phyloP scores from a whole-genome alignment of 169 alveolate genomes.

The Cryptosporidium andersoni region DNA sequence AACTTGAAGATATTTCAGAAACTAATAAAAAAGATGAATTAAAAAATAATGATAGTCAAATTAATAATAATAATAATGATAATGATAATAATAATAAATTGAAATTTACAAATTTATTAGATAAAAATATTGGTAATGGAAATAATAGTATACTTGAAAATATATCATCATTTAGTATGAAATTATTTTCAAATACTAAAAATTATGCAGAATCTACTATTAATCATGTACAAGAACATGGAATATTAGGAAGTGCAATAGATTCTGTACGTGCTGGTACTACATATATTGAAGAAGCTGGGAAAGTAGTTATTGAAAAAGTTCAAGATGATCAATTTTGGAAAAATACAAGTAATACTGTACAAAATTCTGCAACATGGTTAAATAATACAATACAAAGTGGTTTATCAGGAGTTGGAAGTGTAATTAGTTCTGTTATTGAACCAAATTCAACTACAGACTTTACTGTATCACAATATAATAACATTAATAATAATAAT shows the following conservation, averaged over 20 bases:
- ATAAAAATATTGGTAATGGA: constrained; percentile 13
- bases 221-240: constrained; percentile 41
- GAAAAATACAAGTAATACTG: constrained; percentile 45
- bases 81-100: neutral
- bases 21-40: neutral
- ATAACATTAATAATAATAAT: constrained; percentile 3
- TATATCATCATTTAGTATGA: constrained; percentile 42
- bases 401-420: constrained; percentile 57
- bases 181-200: constrained; percentile 62
- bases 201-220: constrained; percentile 59
- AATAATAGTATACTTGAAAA: constrained; percentile 17
- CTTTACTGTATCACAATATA: neutral
- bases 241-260: constrained; percentile 55
- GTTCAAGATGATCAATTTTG: constrained; percentile 69
- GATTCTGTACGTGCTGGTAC: constrained; percentile 65
- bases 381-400: constrained; percentile 54
- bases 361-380: constrained; percentile 68
- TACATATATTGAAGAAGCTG: constrained; percentile 46
- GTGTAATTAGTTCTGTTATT: constrained; percentile 37
- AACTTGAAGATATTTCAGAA: constrained; percentile 32
- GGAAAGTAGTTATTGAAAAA: constrained; percentile 65
- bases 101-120: constrained; percentile 40
- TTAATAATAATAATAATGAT: neutral
- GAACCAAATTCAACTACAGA: constrained; percentile 40
- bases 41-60: neutral